Base-by-base conservation (phyloP, 306 rosid species). In the Rosa lucieae region DNA sequence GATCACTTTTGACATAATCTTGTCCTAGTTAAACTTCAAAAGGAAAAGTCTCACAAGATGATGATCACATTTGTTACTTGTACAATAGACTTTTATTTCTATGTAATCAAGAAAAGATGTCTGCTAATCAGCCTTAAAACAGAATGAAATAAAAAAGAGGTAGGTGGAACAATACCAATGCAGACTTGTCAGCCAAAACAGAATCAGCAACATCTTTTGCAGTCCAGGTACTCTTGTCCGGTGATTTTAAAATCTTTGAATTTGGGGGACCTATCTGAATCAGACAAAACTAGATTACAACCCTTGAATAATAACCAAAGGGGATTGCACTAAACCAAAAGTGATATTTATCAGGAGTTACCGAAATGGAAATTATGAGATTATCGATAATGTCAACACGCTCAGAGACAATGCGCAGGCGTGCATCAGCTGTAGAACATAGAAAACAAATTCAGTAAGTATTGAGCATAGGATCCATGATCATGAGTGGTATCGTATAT, bases 231-330 rank as follows among this genome's bases (percentile, higher is more conserved):
- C 87, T 95, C 91, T 91, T 95, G 82, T 95, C 97, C 63, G 42
- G 85, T 42, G 93, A 79, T 83, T 93, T 93, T 90, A 93, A 72
- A 77, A 82, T 78, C 84, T 70, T 79, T 74, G 90, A 76, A 92
- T 90, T 94, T 65, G 97, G 98, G 29, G 97, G 98, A 78, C 96
- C 98, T 92, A 94, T 82, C 98, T 94, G 96, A 89, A 91, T 81
- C 78, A 76, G 88, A 78, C 39, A 68, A 74, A 51, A 61, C 80
- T 81, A 82, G 72, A 74, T 82, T 83, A 85, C 77, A 84, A 84
- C 75, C 72, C 72, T 72, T 72, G 49, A 77, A 72, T 74, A 40
- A 61, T 66, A 63, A 40, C 66, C 21, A 80, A 80, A 51, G 48
- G 39, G 44, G 17, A 80, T n/a, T n/a, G 63, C 29, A 75, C 13